A percentile compares a stretch with the other conserved stretches of the same genome.
Conservation (phyloP, 805 yeast species). For the Barnettozyma siamensis region DNA sequence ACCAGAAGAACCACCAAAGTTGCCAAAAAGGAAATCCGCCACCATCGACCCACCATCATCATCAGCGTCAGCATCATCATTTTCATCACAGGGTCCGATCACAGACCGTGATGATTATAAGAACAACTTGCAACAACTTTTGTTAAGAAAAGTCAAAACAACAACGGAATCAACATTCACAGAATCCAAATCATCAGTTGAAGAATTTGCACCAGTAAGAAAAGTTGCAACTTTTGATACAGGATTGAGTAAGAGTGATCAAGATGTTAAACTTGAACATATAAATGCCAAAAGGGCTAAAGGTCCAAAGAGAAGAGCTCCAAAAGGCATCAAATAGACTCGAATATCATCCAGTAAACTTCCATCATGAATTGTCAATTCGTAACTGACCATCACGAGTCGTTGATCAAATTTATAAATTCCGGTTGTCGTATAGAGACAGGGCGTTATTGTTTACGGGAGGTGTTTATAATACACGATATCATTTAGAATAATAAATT, state of each 20-base stretch:
- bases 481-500: too few relatives aligned
- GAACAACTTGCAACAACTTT: conserved; percentile 12
- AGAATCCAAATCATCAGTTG: background rate
- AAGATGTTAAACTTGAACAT: conserved; percentile 20
- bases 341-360: too few relatives aligned
- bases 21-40: background rate
- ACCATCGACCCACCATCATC: background rate
- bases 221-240: conserved; percentile 22
- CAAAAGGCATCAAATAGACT: conserved; percentile 15
- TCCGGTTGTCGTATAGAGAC: too few relatives aligned
- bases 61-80: background rate
- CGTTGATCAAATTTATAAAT: too few relatives aligned
- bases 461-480: too few relatives aligned
- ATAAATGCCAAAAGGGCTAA: conserved; percentile 28
- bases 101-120: conserved; percentile 5
- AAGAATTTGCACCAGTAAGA: conserved; percentile 4
- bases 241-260: background rate
- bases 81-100: background rate
- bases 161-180: conserved; percentile 14
- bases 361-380: background rate
- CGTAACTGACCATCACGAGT: background rate
- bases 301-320: conserved; percentile 34
- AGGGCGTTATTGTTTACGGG: too few relatives aligned
- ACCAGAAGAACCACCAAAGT: background rate
- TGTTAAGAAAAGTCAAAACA: conserved; percentile 18